Evolutionary conservation across 306 rosid genomes (phyloP).

Genomic region (Pterocarpus macrocarpus): DNA sequence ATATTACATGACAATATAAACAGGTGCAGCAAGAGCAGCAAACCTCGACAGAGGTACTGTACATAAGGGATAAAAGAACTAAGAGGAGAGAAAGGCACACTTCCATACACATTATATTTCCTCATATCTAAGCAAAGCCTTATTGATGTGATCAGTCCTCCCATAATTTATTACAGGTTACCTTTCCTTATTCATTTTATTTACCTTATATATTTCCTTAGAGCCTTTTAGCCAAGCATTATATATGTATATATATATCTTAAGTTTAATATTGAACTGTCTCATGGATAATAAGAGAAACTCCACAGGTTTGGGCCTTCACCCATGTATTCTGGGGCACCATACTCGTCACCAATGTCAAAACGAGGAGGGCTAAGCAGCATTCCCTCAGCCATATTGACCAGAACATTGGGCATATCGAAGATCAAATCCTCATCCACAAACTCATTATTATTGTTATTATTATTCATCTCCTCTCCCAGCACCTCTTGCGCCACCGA

Average conservation of each 20-base stretch:
- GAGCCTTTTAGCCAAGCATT: no score
- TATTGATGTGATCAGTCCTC: constrained; percentile 48
- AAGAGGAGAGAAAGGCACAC: constrained; percentile 24
- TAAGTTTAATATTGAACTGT: neutral
- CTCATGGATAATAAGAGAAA: constrained; percentile 44
- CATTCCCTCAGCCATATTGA: constrained; percentile 95
- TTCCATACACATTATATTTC: constrained; percentile 44
- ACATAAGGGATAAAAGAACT: constrained; percentile 41
- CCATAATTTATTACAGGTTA: constrained; percentile 48
- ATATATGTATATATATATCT: neutral
- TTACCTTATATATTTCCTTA: neutral
- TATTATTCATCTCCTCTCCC: neutral
- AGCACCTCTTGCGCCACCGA: constrained; percentile 10
- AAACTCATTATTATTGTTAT: constrained; percentile 44
- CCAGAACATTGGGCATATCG: constrained; percentile 85
- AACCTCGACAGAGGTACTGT: constrained; percentile 34
- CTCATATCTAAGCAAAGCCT: constrained; percentile 47
- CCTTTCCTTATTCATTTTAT: neutral
- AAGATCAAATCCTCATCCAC: constrained; percentile 91
- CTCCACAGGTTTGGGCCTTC: constrained; percentile 63
- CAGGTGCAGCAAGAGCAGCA: constrained; percentile 35
- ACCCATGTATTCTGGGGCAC: constrained; percentile 4
- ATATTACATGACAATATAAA: constrained; percentile 24
- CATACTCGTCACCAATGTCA: constrained; percentile 46
- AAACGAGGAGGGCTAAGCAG: constrained; percentile 91